phyloP scores from a whole-genome alignment of 352 stramenopile genomes.

The Globisporangium irregulare region DNA sequence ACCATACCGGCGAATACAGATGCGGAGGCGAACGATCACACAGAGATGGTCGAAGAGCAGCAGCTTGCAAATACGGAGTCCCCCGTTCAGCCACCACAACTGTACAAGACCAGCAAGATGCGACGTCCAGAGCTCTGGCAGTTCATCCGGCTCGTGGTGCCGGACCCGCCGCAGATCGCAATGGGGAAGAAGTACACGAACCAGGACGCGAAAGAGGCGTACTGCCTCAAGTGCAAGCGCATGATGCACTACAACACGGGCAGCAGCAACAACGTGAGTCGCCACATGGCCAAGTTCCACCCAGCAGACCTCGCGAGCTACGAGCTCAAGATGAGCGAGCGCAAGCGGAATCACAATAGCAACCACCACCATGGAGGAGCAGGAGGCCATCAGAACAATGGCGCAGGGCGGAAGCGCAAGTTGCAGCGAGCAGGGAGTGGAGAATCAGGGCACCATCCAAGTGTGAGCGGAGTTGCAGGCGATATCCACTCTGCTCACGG shows the following conservation, averaged over 20 bases:
- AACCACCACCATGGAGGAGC: conserved; percentile 4
- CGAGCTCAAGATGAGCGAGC: conserved; percentile 29
- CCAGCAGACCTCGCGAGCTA: conserved; percentile 35
- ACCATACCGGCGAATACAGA: not conserved
- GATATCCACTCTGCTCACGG: not conserved
- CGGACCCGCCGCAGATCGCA: conserved; percentile 37
- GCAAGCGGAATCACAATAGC: conserved; percentile 2
- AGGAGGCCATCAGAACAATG: not conserved
- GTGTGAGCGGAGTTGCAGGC: not conserved
- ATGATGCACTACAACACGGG: conserved; percentile 57
- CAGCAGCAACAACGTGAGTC: conserved; percentile 56
- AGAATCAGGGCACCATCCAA: not conserved
- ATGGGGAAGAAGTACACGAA: conserved; percentile 45
- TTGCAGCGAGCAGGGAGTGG: conserved; percentile 8
- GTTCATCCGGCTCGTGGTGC: conserved; percentile 52
- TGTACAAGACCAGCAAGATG: conserved; percentile 63
- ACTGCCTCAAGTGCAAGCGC: conserved; percentile 54
- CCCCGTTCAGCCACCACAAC: conserved; percentile 25
- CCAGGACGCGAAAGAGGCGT: conserved; percentile 50
- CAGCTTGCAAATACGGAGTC: conserved; percentile 11
- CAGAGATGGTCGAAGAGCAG: conserved; percentile 12
- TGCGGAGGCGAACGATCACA: not conserved
- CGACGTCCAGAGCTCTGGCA: conserved; percentile 52
- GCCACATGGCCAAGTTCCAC: conserved; percentile 57
- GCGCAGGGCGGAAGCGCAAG: conserved; percentile 29